phyloP scores from a whole-genome alignment of 805 yeast species.

The Wickerhamiella brachini region DNA sequence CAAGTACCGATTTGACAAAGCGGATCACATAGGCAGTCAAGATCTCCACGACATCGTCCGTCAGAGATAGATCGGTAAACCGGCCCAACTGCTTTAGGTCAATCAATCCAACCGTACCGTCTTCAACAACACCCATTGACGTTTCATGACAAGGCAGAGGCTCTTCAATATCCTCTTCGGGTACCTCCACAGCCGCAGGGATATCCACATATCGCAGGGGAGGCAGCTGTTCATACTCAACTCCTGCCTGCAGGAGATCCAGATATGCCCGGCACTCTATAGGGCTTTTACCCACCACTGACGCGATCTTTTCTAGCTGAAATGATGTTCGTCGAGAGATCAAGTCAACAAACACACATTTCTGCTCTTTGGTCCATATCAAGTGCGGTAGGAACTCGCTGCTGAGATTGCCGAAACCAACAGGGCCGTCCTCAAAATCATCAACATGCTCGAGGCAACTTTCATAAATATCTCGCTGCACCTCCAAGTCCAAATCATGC shows the following conservation, averaged over 20 bases:
- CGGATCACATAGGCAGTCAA: not conserved
- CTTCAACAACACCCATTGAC: not conserved
- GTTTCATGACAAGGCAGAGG: not conserved
- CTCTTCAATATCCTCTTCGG: conserved; percentile 1
- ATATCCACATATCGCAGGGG: conserved; percentile 6
- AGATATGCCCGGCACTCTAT: conserved; percentile 12
- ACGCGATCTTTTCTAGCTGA: conserved; percentile 9
- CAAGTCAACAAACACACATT: conserved; percentile 9
- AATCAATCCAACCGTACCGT: not conserved
- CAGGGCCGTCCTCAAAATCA: conserved; percentile 1
- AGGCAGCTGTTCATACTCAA: not conserved
- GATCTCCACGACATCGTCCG: not conserved
- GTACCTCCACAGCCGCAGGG: conserved; percentile 13
- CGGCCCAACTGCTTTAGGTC: not conserved
- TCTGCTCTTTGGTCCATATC: conserved; percentile 11
- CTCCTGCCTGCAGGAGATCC: not conserved
- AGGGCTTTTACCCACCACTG: conserved; percentile 7
- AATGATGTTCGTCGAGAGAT: conserved; percentile 10
- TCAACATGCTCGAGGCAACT: not conserved
- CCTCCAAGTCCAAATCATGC: not conserved
- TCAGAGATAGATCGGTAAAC: not conserved
- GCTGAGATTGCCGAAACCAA: not conserved
- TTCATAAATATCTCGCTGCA: not conserved
- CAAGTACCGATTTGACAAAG: not conserved
- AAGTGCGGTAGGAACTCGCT: not conserved